Base-by-base conservation (phyloP, 805 yeast genomes). In the Spathaspora sp. region DNA sequence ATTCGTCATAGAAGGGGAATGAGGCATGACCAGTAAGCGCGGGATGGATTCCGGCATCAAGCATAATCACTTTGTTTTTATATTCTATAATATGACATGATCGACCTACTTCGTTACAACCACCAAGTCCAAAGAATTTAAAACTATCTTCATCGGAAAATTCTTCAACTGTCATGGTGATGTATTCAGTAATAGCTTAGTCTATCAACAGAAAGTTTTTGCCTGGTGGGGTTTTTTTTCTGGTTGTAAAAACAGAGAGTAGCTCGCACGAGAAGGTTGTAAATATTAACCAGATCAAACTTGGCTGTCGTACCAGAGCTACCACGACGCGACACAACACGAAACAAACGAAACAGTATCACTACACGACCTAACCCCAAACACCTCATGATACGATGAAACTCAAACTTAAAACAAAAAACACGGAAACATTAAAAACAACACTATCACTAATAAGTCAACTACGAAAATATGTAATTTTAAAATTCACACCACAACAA, bases 21-120 rank as follows among this genome's bases (percentile, higher is more conserved):
- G 97, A 89, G 28, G 93, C 86, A 57, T 91, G 77, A 2, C 99
- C 99, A 31, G 87, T 79, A 55, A 84, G 82, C 0, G 97, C 99
- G 1, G 99, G 99, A 69, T 94, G 99, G 29, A 94, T 90, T 49
- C 99, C 99, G 1, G 99, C 97, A 70, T 94, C 99, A 48, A 94
- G 62, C 99, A 94, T 94, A 47, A 94, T 86, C 5, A 93, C 92
- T 63, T 94, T 93, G 52, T 96, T 97, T 65, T 90, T 91, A 70
- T 87, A 94, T 58, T 88, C 92, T 31, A 94, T 75, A 44, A 94
- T 85, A 64, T 94, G 99, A 64, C 98, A 93, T 32, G 97, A 89
- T 53, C 99, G 73, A 2, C 99, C 99, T 6, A 94, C 99, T 66
- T 94, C 99, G 59, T 87, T 89, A 56, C 98, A 96, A n/a, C 98